Conservation (phyloP, 768 basidiomycete genomes). For the Tylopilus sp. region DNA sequence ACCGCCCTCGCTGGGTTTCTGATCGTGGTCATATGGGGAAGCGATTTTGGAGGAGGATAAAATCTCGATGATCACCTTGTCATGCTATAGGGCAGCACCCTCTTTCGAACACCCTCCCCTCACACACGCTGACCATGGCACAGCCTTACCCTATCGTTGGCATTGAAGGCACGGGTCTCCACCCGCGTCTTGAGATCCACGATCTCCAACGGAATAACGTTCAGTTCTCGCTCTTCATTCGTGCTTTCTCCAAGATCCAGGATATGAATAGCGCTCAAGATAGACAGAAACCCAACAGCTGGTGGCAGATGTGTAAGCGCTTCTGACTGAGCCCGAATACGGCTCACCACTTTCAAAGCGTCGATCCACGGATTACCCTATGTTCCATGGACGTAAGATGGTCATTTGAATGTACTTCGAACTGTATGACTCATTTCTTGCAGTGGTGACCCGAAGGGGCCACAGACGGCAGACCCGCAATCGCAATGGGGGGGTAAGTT, state of each 20-base stretch:
- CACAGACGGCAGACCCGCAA: slow-evolving; percentile 4
- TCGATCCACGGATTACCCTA: slow-evolving; percentile 16
- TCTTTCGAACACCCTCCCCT: not conserved
- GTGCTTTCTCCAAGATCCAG: slow-evolving; percentile 4
- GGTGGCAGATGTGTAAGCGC: slow-evolving; percentile 15
- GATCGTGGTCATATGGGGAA: not conserved
- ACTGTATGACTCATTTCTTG: not conserved
- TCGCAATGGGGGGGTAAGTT: slow-evolving; percentile 7
- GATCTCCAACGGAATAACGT: slow-evolving; percentile 11
- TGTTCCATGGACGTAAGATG: slow-evolving; percentile 2
- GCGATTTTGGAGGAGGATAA: not conserved
- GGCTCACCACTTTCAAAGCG: not conserved
- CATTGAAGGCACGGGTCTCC: not conserved
- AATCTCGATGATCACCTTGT: not conserved
- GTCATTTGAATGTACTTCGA: not conserved
- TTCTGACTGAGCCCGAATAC: not conserved
- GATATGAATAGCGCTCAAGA: not conserved
- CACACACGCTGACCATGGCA: slow-evolving; percentile 7
- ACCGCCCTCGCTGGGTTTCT: not conserved
- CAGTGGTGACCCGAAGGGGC: slow-evolving; percentile 15
- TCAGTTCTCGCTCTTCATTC: slow-evolving; percentile 20
- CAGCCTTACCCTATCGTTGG: slow-evolving; percentile 11
- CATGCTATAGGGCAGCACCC: not conserved
- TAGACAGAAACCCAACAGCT: slow-evolving; percentile 13
- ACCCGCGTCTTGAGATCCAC: slow-evolving; percentile 15